These are phyloP conservation scores for Ambrosia artemisiifolia DNA, from an alignment of 129 eudicot genomes.

Conservation along the genomic window DNA sequence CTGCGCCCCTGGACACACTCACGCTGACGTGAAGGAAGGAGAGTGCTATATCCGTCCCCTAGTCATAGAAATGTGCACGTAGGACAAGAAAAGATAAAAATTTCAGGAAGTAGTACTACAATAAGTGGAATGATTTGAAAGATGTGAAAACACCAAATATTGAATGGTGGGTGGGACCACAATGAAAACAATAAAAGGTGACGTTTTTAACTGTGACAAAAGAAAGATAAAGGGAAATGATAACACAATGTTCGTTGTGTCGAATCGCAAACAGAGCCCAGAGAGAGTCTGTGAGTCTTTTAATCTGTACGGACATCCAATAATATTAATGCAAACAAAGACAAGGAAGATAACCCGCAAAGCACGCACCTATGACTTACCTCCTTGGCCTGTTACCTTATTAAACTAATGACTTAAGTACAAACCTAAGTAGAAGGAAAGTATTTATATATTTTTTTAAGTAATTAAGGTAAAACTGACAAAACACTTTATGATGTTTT, in stretches of 20 bases:
- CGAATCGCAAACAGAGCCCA: conserved; percentile 40
- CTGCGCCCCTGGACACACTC: no score
- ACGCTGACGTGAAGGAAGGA: no score
- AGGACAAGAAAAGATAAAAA: neutral
- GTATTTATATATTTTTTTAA: neutral
- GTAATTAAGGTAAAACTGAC: conserved; percentile 24
- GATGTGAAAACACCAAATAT: conserved; percentile 46
- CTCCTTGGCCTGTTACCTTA: neutral
- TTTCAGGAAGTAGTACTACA: no score
- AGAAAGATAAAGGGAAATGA: conserved; percentile 23
- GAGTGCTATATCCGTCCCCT: no score
- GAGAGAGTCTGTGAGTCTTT: conserved; percentile 17
- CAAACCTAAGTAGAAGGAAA: conserved; percentile 28
- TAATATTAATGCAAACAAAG: neutral
- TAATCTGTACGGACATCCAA: conserved; percentile 17
- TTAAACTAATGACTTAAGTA: neutral
- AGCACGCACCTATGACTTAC: conserved; percentile 30
- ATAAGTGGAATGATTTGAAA: conserved; percentile 21
- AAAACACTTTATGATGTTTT: conserved; percentile 19
- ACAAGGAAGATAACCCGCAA: conserved; percentile 32
- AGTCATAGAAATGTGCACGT: neutral
- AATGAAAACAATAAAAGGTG: conserved; percentile 2
- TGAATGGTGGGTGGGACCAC: conserved; percentile 17
- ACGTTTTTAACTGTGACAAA: neutral
- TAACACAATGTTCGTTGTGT: conserved; percentile 39